phyloP scores from a whole-genome alignment of 106 monocot species.

The Iris macrosiphon region DNA sequence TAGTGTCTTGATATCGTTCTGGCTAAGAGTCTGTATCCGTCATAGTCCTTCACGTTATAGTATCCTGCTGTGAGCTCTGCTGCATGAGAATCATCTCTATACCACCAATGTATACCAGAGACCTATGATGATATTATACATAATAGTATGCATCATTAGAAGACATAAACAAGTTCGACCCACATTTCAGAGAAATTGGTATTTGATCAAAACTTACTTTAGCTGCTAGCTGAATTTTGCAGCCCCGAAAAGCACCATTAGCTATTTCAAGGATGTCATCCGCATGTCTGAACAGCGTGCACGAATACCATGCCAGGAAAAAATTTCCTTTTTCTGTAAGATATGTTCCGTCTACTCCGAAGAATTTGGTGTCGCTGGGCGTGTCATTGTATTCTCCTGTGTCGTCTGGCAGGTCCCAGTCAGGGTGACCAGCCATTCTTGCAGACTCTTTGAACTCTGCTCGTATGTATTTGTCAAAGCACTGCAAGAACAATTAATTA shows the following conservation, averaged over 20 bases:
- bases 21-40: constrained; percentile 69
- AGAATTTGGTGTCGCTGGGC: constrained; percentile 42
- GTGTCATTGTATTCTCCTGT: constrained; percentile 56
- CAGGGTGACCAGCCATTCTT: constrained; percentile 35
- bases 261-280: constrained; percentile 49
- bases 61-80: constrained; percentile 83
- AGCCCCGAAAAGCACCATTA: constrained; percentile 37
- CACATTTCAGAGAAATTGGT: not conserved
- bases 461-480: constrained; percentile 49
- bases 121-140: constrained; percentile 14
- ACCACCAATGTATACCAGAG: constrained; percentile 83
- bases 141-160: not conserved
- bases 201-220: constrained; percentile 39
- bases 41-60: constrained; percentile 66
- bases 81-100: constrained; percentile 61
- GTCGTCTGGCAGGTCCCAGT: constrained; percentile 54
- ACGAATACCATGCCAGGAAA: constrained; percentile 72
- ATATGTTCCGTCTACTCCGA: constrained; percentile 30
- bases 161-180: not conserved
- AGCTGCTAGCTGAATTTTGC: constrained; percentile 50
- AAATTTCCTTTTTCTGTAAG: constrained; percentile 31
- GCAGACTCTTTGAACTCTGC: constrained; percentile 36
- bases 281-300: constrained; percentile 45
- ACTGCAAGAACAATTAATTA: too few relatives aligned
- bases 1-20: constrained; percentile 36